Base-by-base conservation (phyloP, 805 yeast genomes). In the Lipomyces yamanashiensis region DNA sequence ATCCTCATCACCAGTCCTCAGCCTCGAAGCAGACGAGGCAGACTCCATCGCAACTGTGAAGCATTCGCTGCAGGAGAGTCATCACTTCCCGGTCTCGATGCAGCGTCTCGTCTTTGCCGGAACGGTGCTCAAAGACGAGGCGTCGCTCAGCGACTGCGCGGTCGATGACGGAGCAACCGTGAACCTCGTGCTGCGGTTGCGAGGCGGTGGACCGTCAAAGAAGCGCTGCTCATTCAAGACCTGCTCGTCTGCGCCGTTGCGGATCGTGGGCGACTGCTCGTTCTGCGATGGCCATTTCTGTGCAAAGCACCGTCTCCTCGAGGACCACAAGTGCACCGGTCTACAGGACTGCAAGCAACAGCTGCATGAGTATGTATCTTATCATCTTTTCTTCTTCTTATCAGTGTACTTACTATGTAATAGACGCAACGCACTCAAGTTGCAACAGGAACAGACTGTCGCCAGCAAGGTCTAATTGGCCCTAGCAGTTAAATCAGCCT, bases 221-320 rank as follows among this genome's bases (percentile, higher is more conserved):
- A 77, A 79, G 74, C 79, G 80, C 68, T 74, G 80, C 28, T 78
- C 86, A 23, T 85, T 85, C 74, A 76, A 75, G 39, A 72, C 78
- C 36, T 91, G 97, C 77, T 79, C 82, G 21, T 81, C 87, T n/a
- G 78, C 84, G 12, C 90, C 92, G 0, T 76, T 82, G 56, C 79
- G 85, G 28, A 82, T 84, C 55, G 84, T 90, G 50, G 97, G 97
- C 54, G 92, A 87, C 74, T 91, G 97, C 75, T 83, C 86, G 59
- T 88, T 87, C 73, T 91, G 97, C 75, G 84, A 84, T 54, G 96
- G 96, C 51, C 88, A 87, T 72, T 91, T 85, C 75, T 91, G 97
- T 76, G 87, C 93, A 39, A 88, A 88, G 72, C 97, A 91, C 78
- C 83, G 97, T 61, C 80, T 91, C 61, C 80, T 92, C 77, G 97